Percentiles rank a stretch among this genome's conserved stretches.
These are phyloP conservation scores for Chamaecrista fasciculata DNA, from an alignment of 306 rosid species.

Conservation along the genomic window DNA sequence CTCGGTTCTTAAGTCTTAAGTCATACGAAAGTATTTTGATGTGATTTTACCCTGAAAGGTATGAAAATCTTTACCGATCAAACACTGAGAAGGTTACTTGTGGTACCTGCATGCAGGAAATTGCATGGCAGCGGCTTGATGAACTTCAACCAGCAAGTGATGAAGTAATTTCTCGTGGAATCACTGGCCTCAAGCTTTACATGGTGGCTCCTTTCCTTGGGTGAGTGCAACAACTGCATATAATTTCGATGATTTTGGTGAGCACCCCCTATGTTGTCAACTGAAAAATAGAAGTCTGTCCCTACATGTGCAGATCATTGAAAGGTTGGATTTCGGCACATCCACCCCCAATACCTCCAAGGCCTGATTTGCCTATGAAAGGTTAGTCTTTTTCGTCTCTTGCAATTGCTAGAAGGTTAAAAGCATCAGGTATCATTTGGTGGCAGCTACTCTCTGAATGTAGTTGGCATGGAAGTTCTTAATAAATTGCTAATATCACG, in stretches of 20 bases:
- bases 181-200: constrained; percentile 92
- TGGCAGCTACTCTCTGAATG: neutral
- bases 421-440: constrained; percentile 8
- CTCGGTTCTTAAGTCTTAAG: neutral
- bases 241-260: constrained; percentile 34
- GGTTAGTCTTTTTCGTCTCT: constrained; percentile 39
- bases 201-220: constrained; percentile 95
- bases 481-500: neutral
- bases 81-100: constrained; percentile 29
- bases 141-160: constrained; percentile 78
- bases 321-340: constrained; percentile 70
- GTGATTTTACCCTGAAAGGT: neutral
- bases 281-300: constrained; percentile 31
- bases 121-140: constrained; percentile 93
- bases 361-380: constrained; percentile 68
- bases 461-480: neutral
- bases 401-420: neutral
- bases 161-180: constrained; percentile 93
- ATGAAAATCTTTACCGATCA: neutral
- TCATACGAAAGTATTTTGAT: constrained; percentile 10
- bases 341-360: constrained; percentile 60
- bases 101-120: constrained; percentile 65
- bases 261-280: constrained; percentile 20
- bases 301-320: constrained; percentile 59
- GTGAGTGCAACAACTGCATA: constrained; percentile 48